Evolutionary conservation across 768 basidiomycete genomes (phyloP).

Genomic region (Pulveroboletus sp.): DNA sequence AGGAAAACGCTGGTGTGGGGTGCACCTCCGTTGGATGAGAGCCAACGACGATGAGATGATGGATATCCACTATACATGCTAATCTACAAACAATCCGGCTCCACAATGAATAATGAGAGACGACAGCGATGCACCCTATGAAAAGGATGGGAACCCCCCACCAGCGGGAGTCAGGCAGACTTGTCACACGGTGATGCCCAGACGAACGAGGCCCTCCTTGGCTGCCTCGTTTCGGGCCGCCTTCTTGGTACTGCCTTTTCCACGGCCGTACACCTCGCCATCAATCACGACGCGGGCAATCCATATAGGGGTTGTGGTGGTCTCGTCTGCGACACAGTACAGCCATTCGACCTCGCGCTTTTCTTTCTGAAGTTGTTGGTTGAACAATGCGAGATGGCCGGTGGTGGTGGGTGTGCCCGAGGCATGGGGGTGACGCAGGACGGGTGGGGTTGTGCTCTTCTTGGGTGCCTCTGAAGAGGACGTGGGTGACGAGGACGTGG

Average conservation of each 20-base stretch:
- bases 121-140: conserved; percentile 41
- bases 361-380: conserved; percentile 66
- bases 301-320: conserved; percentile 77
- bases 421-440: conserved; percentile 17
- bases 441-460: too few relatives aligned
- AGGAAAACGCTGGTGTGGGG: conserved; percentile 69
- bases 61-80: not conserved
- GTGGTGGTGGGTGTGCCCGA: conserved; percentile 30
- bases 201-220: conserved; percentile 59
- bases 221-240: conserved; percentile 80
- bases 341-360: conserved; percentile 67
- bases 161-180: conserved; percentile 52
- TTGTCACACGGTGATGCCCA: conserved; percentile 52
- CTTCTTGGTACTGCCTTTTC: conserved; percentile 75
- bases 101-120: not conserved
- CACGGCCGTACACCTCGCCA: conserved; percentile 56
- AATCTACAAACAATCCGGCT: conserved; percentile 3
- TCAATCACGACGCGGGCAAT: conserved; percentile 62
- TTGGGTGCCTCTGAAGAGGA: not conserved
- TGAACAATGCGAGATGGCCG: conserved; percentile 79
- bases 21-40: conserved; percentile 68
- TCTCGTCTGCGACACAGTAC: conserved; percentile 47
- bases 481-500: conserved; percentile 6
- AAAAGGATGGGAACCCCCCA: conserved; percentile 29
- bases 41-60: conserved; percentile 4